phyloP scores from a whole-genome alignment of 2,329 filamentous ascomycete genomes.

The Colletotrichum gloeosporioides region DNA sequence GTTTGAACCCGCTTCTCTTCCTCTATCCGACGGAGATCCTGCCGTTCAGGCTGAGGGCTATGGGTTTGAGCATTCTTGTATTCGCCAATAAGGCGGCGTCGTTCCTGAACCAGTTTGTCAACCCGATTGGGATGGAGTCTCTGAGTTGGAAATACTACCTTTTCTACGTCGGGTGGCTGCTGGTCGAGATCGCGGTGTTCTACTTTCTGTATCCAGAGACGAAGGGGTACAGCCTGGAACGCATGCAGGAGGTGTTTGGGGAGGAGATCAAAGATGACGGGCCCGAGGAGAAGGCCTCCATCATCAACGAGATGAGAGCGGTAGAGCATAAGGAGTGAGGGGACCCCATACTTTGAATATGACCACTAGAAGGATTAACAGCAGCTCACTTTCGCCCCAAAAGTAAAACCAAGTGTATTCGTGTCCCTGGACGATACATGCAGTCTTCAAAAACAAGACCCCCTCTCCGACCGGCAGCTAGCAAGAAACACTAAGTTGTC shows the following conservation, averaged over 20 bases:
- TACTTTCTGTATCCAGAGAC: background rate
- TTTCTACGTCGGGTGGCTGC: conserved; percentile 14
- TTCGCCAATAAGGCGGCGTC: conserved; percentile 25
- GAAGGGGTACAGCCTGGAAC: background rate
- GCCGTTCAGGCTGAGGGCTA: conserved; percentile 30
- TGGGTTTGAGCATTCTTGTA: conserved; percentile 28
- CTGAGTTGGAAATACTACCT: conserved; percentile 29
- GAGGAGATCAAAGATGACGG: background rate
- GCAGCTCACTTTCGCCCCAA: background rate
- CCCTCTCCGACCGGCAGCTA: background rate
- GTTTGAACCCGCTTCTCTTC: background rate
- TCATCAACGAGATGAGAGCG: background rate
- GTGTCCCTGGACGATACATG: background rate
- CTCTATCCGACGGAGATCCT: conserved; percentile 31
- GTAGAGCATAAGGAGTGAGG: background rate
- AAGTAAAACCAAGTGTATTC: background rate
- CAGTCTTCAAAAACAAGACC: background rate
- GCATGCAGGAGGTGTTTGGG: background rate
- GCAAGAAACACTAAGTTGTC: background rate
- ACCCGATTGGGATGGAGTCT: conserved; percentile 31
- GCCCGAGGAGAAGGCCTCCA: background rate
- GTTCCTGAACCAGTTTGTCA: conserved; percentile 41
- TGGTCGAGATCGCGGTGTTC: background rate
- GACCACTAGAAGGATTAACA: background rate
- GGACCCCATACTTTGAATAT: background rate